A percentile compares a stretch with the other conserved stretches of the same genome.
These are phyloP conservation scores for Carex sylvatica DNA, from an alignment of 202 grass and related monocot species.

Conservation along the genomic window DNA sequence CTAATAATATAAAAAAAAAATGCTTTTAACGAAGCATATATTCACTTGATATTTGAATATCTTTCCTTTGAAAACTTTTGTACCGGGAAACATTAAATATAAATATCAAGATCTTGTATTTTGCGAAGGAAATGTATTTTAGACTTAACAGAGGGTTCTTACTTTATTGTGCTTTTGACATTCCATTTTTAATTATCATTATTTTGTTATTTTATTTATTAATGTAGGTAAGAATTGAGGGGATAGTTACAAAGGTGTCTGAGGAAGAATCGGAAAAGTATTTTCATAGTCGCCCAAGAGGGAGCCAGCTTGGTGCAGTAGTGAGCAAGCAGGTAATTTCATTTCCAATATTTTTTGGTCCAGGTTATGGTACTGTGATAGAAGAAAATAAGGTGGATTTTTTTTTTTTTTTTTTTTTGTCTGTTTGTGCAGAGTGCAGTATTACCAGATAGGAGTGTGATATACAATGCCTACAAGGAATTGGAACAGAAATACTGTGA, in stretches of 20 bases:
- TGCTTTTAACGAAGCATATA: not conserved
- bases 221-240: slow-evolving; percentile 77
- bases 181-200: not conserved
- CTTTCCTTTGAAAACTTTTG: not conserved
- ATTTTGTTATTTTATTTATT: slow-evolving; percentile 14
- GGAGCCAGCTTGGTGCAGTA: slow-evolving; percentile 87
- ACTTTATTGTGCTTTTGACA: not conserved
- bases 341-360: not conserved
- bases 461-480: slow-evolving; percentile 64
- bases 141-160: not conserved
- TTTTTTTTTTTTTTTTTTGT: not conserved
- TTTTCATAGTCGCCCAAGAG: slow-evolving; percentile 75
- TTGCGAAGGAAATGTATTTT: not conserved
- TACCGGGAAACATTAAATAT: not conserved
- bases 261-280: slow-evolving; percentile 62
- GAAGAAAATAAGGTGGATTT: not conserved
- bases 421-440: slow-evolving; percentile 63
- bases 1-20: not conserved
- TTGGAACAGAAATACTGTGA: slow-evolving; percentile 82
- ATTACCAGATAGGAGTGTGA: slow-evolving; percentile 59
- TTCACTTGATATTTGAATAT: not conserved
- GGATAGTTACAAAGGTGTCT: slow-evolving; percentile 39
- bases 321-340: slow-evolving; percentile 86
- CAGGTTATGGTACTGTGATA: not conserved
- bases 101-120: not conserved